Base-by-base conservation (phyloP, 768 basidiomycete species). In the Lactarius psammicola region DNA sequence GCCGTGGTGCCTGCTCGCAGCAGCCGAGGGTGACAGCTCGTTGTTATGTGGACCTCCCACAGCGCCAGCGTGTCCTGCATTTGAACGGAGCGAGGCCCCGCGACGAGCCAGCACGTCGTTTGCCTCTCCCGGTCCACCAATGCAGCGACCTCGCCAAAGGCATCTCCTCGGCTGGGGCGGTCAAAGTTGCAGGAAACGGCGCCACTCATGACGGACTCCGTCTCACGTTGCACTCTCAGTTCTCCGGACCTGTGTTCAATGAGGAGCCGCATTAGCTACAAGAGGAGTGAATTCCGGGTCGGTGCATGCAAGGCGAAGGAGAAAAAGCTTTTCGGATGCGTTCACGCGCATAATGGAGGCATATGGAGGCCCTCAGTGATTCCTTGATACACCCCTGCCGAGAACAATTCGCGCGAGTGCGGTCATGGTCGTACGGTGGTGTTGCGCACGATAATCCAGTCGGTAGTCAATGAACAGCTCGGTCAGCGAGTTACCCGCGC, bases 401-500 rank as follows among this genome's bases (percentile, higher is more conserved):
- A 7, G 56, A 57, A 49, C 44, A 63, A 17, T 31, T 64, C 46
- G 30, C 56, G 36, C 30, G 33, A 63, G 30, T 28, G 38, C 60
- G 30, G 58, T 55, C 4, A 55, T 62, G 15, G n/a, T 67, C 62
- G 33, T 59, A 44, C 11, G 63, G 23, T 13, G 65, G 65, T 23
- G 30, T 15, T 26, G 8, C 2, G 18, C 62, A 49, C 42, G 28
- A 20, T 23, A 63, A 44, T 63, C 62, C 11, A 57, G 62, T 2
- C 62, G 62, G 26, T 66, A 67, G 38, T 64, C 51, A 23, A 64
- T 49, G 56, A 59, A 63, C 7, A 62, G 62, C 18, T 67, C 65
- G 34, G 18, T 60, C 65, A 66, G 15, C 60, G 60, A 34, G 65
- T 57, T 5, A 65, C 59, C 64, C 61, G 38, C 31, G 3, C 4